phyloP scores from a whole-genome alignment of 306 rosid genomes.

The Quercus berberidifolia region DNA sequence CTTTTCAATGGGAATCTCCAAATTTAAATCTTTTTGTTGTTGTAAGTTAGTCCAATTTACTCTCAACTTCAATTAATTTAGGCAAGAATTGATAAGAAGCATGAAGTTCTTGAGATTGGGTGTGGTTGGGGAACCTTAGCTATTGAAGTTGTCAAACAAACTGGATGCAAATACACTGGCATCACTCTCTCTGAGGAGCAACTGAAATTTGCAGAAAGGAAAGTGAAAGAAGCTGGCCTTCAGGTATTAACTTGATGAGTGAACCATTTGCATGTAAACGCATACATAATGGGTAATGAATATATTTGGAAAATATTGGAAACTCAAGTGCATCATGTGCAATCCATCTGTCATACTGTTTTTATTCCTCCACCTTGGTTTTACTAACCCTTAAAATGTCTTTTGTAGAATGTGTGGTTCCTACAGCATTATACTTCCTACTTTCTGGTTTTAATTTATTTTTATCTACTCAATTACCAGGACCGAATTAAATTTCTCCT shows the following conservation, averaged over 20 bases:
- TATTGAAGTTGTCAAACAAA: slow-evolving; percentile 71
- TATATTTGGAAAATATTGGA: too few species aligned
- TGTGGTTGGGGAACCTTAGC: slow-evolving; percentile 97
- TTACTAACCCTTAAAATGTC: too few species aligned
- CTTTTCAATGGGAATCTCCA: not conserved
- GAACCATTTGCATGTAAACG: too few species aligned
- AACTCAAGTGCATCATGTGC: too few species aligned
- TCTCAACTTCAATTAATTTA: slow-evolving; percentile 18
- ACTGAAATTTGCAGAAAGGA: slow-evolving; percentile 64
- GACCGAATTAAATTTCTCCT: slow-evolving; percentile 64
- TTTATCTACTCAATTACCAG: slow-evolving; percentile 30
- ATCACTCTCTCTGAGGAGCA: slow-evolving; percentile 84
- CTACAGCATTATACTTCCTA: too few species aligned
- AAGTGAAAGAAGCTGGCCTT: slow-evolving; percentile 72
- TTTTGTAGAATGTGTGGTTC: too few species aligned
- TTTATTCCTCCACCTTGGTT: too few species aligned
- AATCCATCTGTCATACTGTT: too few species aligned
- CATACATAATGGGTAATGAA: too few species aligned
- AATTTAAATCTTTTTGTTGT: not conserved
- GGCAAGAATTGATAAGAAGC: slow-evolving; percentile 66
- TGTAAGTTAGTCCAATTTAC: not conserved
- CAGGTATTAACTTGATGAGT: slow-evolving; percentile 43
- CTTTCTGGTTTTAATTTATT: not conserved
- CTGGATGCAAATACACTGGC: slow-evolving; percentile 87
- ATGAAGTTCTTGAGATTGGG: slow-evolving; percentile 85